A percentile compares a stretch with the other conserved stretches of the same genome.
Conservation (phyloP, 2,329 filamentous ascomycete species). For the Fusarium pininemorale region DNA sequence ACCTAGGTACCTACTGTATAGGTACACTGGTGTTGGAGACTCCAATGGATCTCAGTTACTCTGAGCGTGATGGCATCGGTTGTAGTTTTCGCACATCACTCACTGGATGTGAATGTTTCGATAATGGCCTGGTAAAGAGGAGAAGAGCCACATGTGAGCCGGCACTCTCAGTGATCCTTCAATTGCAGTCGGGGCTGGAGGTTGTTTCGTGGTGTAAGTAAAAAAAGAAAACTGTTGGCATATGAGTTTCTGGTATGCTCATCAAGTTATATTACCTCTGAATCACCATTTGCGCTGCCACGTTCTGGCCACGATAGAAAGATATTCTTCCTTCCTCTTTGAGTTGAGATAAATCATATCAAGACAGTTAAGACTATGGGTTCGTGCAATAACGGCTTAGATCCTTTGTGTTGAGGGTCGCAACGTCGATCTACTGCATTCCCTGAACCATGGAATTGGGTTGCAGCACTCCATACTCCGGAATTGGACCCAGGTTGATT, state of each 20-base stretch:
- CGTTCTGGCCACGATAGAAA: not conserved
- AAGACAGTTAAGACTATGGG: not conserved
- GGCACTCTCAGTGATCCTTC: not conserved
- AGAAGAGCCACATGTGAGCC: not conserved
- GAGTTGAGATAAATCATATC: not conserved
- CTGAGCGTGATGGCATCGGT: not conserved
- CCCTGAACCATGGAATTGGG: not conserved
- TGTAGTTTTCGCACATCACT: not conserved
- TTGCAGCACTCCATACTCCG: not conserved
- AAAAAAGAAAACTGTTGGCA: not conserved
- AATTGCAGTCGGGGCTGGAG: not conserved
- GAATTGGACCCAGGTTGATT: not conserved
- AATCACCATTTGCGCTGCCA: not conserved
- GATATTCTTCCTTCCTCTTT: not conserved
- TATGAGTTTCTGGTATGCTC: not conserved
- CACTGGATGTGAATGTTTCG: not conserved
- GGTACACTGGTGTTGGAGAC: not conserved
- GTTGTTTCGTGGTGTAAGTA: not conserved
- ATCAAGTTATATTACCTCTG: not conserved
- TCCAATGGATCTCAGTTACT: not conserved
- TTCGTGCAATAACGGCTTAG: not conserved
- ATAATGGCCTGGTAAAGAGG: not conserved
- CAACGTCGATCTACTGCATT: not conserved
- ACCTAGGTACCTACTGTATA: not conserved
- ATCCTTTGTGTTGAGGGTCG: not conserved